Evolutionary conservation across 805 yeast genomes (phyloP).

Genomic region (Pichia insulana): DNA sequence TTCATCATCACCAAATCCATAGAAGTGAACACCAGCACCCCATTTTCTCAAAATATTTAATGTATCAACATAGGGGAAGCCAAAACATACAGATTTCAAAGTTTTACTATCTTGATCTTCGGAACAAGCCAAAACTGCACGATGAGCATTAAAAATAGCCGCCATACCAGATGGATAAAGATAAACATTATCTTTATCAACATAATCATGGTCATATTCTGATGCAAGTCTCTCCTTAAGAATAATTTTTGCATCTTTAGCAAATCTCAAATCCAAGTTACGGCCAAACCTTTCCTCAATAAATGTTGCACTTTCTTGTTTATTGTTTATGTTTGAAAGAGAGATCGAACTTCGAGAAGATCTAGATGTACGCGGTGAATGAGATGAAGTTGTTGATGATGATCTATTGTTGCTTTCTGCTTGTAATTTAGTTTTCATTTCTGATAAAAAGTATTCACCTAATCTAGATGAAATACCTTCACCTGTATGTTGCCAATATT

Average conservation of each 20-base stretch:
- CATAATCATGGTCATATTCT: slow-evolving; percentile 23
- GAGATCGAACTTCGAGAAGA: slow-evolving; percentile 24
- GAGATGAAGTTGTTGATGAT: slow-evolving; percentile 12
- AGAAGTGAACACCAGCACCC: slow-evolving; percentile 85
- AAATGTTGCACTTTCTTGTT: slow-evolving; percentile 51
- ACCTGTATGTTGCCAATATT: slow-evolving; percentile 96
- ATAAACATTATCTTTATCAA: slow-evolving; percentile 61
- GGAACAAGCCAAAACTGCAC: slow-evolving; percentile 21
- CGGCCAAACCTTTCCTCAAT: slow-evolving; percentile 90
- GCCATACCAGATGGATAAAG: slow-evolving; percentile 92
- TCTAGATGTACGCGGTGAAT: slow-evolving; percentile 15
- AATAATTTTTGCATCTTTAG: slow-evolving; percentile 66
- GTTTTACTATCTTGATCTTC: slow-evolving; percentile 3
- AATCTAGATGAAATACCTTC: slow-evolving; percentile 90
- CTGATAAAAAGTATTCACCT: slow-evolving; percentile 75
- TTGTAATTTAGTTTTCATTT: slow-evolving; percentile 35
- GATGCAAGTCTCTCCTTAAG: slow-evolving; percentile 70
- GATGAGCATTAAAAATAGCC: slow-evolving; percentile 75
- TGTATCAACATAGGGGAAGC: slow-evolving; percentile 94
- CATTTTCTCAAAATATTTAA: slow-evolving; percentile 76
- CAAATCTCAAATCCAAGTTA: slow-evolving; percentile 69
- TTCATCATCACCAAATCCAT: slow-evolving; percentile 73
- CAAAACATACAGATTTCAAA: slow-evolving; percentile 79
- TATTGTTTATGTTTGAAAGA: slow-evolving; percentile 8
- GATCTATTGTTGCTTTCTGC: slow-evolving; percentile 16